Conservation (phyloP, 2,329 filamentous ascomycete genomes). For the Ceratocystis albifundus region DNA sequence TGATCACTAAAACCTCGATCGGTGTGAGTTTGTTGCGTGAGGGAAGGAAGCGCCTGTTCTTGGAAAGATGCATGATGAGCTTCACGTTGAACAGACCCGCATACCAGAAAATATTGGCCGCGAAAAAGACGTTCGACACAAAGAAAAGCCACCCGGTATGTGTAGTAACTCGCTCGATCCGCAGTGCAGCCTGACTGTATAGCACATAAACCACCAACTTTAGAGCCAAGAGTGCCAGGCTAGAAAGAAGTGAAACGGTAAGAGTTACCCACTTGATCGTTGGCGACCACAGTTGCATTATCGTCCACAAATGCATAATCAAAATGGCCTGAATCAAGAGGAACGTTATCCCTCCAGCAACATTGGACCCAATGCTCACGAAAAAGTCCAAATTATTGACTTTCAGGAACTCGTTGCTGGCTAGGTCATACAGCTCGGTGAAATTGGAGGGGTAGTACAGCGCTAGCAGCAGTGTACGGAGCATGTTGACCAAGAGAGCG, state of each 20-base stretch:
- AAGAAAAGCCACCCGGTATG: conserved; percentile 30
- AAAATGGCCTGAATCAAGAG: conserved; percentile 37
- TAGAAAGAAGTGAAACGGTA: conserved; percentile 27
- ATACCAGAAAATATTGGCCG: conserved; percentile 40
- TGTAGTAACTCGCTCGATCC: not conserved
- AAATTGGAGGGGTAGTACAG: conserved; percentile 51
- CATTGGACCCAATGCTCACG: conserved; percentile 33
- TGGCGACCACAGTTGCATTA: conserved; percentile 39
- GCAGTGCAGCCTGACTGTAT: conserved; percentile 26
- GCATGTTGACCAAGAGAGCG: conserved; percentile 48
- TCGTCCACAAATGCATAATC: conserved; percentile 42
- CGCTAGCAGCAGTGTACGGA: conserved; percentile 46
- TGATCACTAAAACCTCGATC: conserved; percentile 45
- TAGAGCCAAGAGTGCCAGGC: conserved; percentile 27
- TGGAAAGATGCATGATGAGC: conserved; percentile 38
- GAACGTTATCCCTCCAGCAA: conserved; percentile 33
- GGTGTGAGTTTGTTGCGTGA: conserved; percentile 35
- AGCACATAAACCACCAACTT: conserved; percentile 25
- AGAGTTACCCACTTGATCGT: conserved; percentile 29
- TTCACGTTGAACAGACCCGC: conserved; percentile 45
- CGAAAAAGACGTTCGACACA: conserved; percentile 33
- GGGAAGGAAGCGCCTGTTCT: conserved; percentile 38
- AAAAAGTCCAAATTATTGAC: conserved; percentile 35
- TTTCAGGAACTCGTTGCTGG: conserved; percentile 42
- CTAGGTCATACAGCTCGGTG: conserved; percentile 49